Evolutionary conservation across 768 basidiomycete genomes (phyloP), one percentile per base, ranked within the genome.

Genomic region (Russula compacta): DNA sequence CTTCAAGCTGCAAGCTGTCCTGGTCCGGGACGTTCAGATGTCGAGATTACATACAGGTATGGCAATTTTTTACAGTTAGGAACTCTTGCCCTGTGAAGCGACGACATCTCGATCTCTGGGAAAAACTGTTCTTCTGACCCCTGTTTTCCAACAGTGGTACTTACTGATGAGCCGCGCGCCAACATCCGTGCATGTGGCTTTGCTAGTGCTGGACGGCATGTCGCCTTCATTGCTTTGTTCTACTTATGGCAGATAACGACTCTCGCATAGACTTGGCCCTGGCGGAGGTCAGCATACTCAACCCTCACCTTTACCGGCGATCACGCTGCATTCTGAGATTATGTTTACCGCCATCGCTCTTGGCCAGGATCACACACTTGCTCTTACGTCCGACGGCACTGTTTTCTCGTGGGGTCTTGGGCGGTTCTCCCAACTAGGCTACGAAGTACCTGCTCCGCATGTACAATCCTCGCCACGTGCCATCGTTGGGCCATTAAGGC

Each of bases 301-400:
- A 70, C 87, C 87, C 63, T 77, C 78, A 12, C 78, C 93, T 35
- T 80, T 80, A 44, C 82, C 85, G 0, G 71, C 90, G 15, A 69
- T 79, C 1, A 80, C 83, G 35, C 76, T 87, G 47, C 29, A 40
- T 21, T n/a, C 33, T 21, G 73, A 81, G 1, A 76, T 83, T 42
- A 74, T 75, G 0, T 79, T 94, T 35, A 73, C 78, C 6, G 76
- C 83, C 14, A 81, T 98, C 29, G 92, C 93, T 0, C 77, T 94
- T 7, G 95, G 92, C 11, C 95, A 95, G 71, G 97, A 99, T 68
- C 97, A 98, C 70, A 95, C 95, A 0, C 81, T 98, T 33, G 89
- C 84, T 1, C 75, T 98, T 33, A 95, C 93, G 0, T 81, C 77
- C 29, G 70, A 79, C 0, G 94, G 95, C 4, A 91, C 94, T 68